A percentile compares a stretch with the other conserved stretches of the same genome.
Evolutionary conservation across 1,139 yeast genomes (phyloP).

Genomic region (Debaryomyces robertsiae): DNA sequence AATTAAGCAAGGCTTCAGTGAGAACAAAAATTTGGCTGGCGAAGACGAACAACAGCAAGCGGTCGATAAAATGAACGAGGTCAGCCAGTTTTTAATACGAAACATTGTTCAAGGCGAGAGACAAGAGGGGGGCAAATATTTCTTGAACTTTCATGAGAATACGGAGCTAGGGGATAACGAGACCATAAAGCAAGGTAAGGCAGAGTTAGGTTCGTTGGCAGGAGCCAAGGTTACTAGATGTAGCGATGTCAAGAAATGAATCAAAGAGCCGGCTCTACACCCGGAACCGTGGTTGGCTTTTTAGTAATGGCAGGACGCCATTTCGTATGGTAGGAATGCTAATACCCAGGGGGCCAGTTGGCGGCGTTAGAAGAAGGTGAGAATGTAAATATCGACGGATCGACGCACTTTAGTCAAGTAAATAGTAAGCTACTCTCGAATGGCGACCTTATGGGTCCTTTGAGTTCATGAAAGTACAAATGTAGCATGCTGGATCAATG

Average conservation of each 20-base stretch:
- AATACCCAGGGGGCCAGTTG: too few relatives aligned
- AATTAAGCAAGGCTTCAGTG: slow-evolving; percentile 62
- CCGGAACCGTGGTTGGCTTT: too few relatives aligned
- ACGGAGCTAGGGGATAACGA: slow-evolving; percentile 93
- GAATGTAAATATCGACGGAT: too few relatives aligned
- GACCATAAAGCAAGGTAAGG: slow-evolving; percentile 39
- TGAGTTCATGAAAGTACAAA: too few relatives aligned
- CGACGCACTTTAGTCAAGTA: too few relatives aligned
- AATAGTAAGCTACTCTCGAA: too few relatives aligned
- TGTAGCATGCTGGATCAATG: too few relatives aligned
- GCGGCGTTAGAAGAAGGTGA: too few relatives aligned
- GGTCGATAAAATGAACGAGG: slow-evolving; percentile 64
- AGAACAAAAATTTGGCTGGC: slow-evolving; percentile 30
- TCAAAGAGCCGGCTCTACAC: not conserved
- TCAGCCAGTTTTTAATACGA: slow-evolving; percentile 63
- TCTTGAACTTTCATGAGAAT: slow-evolving; percentile 71
- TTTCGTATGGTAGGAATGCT: too few relatives aligned
- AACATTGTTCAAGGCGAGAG: slow-evolving; percentile 85
- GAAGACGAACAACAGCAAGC: slow-evolving; percentile 51
- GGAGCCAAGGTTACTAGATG: slow-evolving; percentile 37
- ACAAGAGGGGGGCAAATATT: slow-evolving; percentile 48
- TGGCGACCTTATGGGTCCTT: too few relatives aligned
- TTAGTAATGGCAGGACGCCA: too few relatives aligned
- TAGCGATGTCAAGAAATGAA: slow-evolving; percentile 16
- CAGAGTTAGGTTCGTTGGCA: slow-evolving; percentile 45